Evolutionary conservation across 768 basidiomycete genomes (phyloP), one percentile per base, ranked within the genome.

Genomic region (Boletellus emodensis): DNA sequence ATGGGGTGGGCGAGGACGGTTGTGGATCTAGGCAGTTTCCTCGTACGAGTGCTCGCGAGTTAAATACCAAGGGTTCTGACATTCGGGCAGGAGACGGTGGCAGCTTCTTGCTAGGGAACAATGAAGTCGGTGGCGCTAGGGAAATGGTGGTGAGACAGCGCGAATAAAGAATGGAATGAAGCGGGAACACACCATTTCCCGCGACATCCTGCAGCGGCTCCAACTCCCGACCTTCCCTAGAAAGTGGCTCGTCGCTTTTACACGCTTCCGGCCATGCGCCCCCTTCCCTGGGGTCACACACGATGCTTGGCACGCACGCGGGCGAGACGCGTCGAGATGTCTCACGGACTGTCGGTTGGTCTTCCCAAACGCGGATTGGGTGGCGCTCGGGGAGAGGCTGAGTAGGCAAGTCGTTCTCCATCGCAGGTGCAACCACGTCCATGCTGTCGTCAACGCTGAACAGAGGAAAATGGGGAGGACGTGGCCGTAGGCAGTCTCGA

Each of bases 341-440:
- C 26, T 52, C 61, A 39, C 48, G 56, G 40, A 22, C 4, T 26
- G 40, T 41, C 2, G 55, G 50, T 34, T 46, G 55, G 5, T 61
- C 62, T 53, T 64, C 62, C 62, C 62, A 64, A 44, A 64, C 58
- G n/a, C 62, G 64, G 33, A 61, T 52, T 43, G 63, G 64, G 28
- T 55, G 59, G 37, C 53, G 61, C 33, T 62, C 57, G 12, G 14
- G 24, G 26, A n/a, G 38, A 49, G 42, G 49, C 15, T 40, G 53
- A 34, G n/a, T 0, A 12, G 32, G 33, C 36, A 42, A 36, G 36
- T 41, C 38, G 6, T 28, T 4, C 8, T 40, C 37, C 6, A 33
- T n/a, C 15, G 26, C 40, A 4, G 38, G 38, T 22, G 42, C 39
- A 47, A 13, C 17, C 10, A 40, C 20, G 14, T 18, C 17, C 14